These are phyloP conservation scores for Castanea sativa DNA, from an alignment of 306 rosid genomes.

Conservation along the genomic window DNA sequence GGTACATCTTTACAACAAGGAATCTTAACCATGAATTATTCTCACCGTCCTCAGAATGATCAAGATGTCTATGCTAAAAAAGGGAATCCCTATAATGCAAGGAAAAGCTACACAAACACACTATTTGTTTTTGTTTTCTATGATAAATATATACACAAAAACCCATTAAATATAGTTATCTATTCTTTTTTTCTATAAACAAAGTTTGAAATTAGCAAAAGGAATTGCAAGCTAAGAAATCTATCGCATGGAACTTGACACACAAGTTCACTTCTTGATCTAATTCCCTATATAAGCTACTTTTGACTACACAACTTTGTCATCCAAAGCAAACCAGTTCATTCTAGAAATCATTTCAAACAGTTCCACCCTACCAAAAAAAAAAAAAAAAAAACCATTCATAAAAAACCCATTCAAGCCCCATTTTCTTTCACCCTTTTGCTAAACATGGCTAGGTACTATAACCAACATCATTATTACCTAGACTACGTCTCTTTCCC, in stretches of 20 bases:
- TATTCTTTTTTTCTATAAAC: no score
- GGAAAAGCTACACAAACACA: conserved; percentile 9
- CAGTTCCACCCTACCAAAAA: neutral
- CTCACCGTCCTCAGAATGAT: conserved; percentile 33
- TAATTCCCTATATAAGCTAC: conserved; percentile 24
- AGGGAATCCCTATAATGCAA: conserved; percentile 19
- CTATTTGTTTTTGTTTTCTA: no score
- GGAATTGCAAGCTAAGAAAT: neutral
- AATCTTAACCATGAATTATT: conserved; percentile 29
- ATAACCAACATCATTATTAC: conserved; percentile 25
- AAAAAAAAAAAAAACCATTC: neutral
- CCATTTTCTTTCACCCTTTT: neutral
- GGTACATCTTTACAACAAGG: conserved; percentile 26
- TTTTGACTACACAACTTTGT: neutral
- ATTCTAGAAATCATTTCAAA: conserved; percentile 10
- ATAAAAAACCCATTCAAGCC: neutral
- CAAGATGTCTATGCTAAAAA: conserved; percentile 28
- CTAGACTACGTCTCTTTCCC: conserved; percentile 64
- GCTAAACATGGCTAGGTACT: conserved; percentile 45
- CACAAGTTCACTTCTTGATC: neutral
- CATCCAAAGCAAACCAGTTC: conserved; percentile 24
- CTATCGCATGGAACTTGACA: neutral
- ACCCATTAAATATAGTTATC: neutral
- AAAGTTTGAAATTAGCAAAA: neutral
- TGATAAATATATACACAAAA: neutral